Conservation (phyloP, 2,329 filamentous ascomycete genomes). For the Setomelanomma holmii region DNA sequence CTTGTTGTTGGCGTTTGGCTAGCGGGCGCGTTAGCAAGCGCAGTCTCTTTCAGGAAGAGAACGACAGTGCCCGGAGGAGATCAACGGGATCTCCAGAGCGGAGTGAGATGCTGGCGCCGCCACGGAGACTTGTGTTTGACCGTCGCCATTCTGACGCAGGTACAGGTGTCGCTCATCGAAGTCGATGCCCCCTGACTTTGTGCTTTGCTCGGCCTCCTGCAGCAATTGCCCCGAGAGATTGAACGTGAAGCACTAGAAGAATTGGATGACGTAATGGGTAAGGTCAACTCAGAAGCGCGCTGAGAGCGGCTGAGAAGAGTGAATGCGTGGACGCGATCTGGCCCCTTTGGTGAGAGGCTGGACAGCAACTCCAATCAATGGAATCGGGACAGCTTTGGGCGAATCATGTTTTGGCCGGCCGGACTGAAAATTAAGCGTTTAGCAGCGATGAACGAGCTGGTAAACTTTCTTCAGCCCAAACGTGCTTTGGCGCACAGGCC, state of each 20-base stretch:
- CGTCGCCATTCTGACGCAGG: slow-evolving; percentile 37
- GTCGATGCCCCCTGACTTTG: slow-evolving; percentile 1
- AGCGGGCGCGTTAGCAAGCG: slow-evolving; percentile 39
- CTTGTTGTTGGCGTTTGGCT: slow-evolving; percentile 41
- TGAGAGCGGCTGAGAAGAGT: neutral
- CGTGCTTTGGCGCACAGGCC: slow-evolving; percentile 38
- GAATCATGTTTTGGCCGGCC: slow-evolving; percentile 18
- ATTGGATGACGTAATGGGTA: neutral
- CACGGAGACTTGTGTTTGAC: slow-evolving; percentile 30
- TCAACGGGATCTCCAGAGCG: slow-evolving; percentile 35
- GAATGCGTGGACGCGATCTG: slow-evolving; percentile 3
- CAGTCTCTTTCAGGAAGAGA: slow-evolving; percentile 34
- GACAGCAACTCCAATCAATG: slow-evolving; percentile 13
- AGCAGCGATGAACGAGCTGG: slow-evolving; percentile 29
- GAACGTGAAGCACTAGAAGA: neutral
- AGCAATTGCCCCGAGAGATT: neutral
- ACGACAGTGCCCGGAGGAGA: slow-evolving; percentile 30
- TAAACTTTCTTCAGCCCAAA: slow-evolving; percentile 25
- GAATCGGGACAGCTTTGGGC: slow-evolving; percentile 9
- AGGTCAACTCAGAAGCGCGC: neutral
- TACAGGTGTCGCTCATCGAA: slow-evolving; percentile 27
- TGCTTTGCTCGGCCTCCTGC: neutral
- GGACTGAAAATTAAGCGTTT: slow-evolving; percentile 28
- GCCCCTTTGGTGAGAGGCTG: slow-evolving; percentile 3
- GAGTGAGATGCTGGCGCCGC: slow-evolving; percentile 36